Evolutionary conservation across 371 early-diverging fungal genomes (phyloP).

Genomic region (Mortierella sp.): DNA sequence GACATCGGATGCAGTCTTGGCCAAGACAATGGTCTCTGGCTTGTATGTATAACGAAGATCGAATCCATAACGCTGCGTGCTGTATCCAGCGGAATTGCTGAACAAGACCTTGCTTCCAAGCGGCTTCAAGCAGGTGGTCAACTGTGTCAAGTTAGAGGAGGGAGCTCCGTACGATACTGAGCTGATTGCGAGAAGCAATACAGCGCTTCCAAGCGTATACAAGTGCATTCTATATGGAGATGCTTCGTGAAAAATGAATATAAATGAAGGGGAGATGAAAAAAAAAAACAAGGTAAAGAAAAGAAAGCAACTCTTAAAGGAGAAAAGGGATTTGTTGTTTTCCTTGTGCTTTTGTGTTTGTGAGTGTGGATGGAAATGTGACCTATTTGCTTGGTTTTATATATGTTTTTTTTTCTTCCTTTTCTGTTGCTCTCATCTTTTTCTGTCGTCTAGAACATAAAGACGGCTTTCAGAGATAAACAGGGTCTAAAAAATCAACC

Average conservation of each 20-base stretch:
- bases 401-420: too few species aligned
- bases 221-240: conserved; percentile 15
- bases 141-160: conserved; percentile 4
- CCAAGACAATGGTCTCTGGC: conserved; percentile 40
- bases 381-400: background rate
- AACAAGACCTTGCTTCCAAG: conserved; percentile 37
- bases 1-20: conserved; percentile 27
- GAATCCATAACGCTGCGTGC: conserved; percentile 37
- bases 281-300: conserved; percentile 2
- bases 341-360: background rate
- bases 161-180: conserved; percentile 19
- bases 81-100: conserved; percentile 9
- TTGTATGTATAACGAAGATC: conserved; percentile 35
- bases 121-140: conserved; percentile 23
- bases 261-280: background rate
- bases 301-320: background rate
- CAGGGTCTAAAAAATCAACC: background rate
- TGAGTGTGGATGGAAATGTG: too few species aligned
- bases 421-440: background rate
- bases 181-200: conserved; percentile 29
- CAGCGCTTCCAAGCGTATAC: conserved; percentile 19
- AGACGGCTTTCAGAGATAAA: background rate
- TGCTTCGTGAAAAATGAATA: background rate
- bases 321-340: background rate
- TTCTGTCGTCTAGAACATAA: background rate